A percentile compares a stretch with the other conserved stretches of the same genome.
phyloP scores from a whole-genome alignment of 345 rosid species.

The Populus ilicifolia region DNA sequence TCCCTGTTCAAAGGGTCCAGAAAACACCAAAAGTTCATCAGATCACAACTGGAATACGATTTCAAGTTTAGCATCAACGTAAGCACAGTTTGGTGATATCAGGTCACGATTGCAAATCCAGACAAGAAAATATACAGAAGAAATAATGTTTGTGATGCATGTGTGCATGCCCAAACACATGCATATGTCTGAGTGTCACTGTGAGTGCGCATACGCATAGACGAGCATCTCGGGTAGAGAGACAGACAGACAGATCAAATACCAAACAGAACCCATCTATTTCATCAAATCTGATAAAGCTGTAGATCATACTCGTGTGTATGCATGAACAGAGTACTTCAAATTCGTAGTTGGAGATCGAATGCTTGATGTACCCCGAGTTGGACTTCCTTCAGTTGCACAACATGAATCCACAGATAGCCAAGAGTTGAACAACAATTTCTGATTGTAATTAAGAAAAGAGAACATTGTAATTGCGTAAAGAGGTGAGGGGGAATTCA shows the following conservation, averaged over 20 bases:
- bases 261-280: background rate
- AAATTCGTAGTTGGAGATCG: background rate
- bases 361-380: background rate
- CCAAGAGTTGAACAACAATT: background rate
- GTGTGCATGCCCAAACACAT: background rate
- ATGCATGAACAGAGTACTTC: background rate
- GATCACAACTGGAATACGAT: background rate
- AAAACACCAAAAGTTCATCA: conserved; percentile 1
- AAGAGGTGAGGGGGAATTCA: background rate
- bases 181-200: background rate
- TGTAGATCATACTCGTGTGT: background rate
- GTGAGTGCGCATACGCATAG: background rate
- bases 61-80: background rate
- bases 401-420: background rate
- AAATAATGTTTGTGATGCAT: background rate
- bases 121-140: background rate
- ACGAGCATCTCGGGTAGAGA: background rate
- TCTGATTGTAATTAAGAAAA: background rate
- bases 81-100: background rate
- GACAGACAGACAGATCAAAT: background rate
- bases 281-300: background rate
- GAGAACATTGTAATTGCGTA: background rate
- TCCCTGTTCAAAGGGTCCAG: conserved; percentile 24
- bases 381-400: background rate
- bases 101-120: background rate